Conservation (phyloP, 2,329 filamentous ascomycete species). For the Rugonectria rugulosa region DNA sequence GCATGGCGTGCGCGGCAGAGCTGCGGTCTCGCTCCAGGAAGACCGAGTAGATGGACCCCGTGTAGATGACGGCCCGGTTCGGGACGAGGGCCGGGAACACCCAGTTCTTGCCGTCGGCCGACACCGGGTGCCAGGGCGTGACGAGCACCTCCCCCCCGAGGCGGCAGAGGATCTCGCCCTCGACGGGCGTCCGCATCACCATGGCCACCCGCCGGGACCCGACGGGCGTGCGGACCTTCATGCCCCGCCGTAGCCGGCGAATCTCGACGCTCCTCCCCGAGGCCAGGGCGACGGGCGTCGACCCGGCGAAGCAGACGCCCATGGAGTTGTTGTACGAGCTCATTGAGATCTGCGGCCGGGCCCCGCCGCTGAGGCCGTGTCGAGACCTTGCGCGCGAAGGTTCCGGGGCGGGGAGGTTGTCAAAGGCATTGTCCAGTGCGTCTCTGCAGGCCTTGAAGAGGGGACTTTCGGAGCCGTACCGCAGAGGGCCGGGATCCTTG, state of each 20-base stretch:
- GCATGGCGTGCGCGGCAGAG: conserved; percentile 58
- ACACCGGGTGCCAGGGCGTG: conserved; percentile 68
- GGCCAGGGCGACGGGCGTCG: conserved; percentile 55
- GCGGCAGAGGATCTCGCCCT: conserved; percentile 50
- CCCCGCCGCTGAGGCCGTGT: background rate
- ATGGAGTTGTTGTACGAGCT: conserved; percentile 49
- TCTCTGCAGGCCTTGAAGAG: conserved; percentile 61
- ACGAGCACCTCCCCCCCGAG: conserved; percentile 58
- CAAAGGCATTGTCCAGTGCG: conserved; percentile 57
- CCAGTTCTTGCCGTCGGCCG: conserved; percentile 50
- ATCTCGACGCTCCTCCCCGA: conserved; percentile 51
- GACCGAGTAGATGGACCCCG: conserved; percentile 64
- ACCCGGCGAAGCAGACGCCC: conserved; percentile 62
- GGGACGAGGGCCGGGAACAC: conserved; percentile 54
- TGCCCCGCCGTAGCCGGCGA: conserved; percentile 53
- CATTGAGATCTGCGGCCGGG: conserved; percentile 46
- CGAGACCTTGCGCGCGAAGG: conserved; percentile 41
- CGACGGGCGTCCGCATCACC: conserved; percentile 59
- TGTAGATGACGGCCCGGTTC: conserved; percentile 48
- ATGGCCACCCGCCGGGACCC: conserved; percentile 58
- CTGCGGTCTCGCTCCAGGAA: conserved; percentile 57
- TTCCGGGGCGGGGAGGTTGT: conserved; percentile 53
- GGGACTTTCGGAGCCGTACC: conserved; percentile 59
- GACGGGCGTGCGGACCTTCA: conserved; percentile 57
- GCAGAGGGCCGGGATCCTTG: conserved; percentile 65